Evolutionary conservation across 352 stramenopile species (phyloP), one percentile per base, ranked within the genome.

Genomic region (Phytophthora fragariae): DNA sequence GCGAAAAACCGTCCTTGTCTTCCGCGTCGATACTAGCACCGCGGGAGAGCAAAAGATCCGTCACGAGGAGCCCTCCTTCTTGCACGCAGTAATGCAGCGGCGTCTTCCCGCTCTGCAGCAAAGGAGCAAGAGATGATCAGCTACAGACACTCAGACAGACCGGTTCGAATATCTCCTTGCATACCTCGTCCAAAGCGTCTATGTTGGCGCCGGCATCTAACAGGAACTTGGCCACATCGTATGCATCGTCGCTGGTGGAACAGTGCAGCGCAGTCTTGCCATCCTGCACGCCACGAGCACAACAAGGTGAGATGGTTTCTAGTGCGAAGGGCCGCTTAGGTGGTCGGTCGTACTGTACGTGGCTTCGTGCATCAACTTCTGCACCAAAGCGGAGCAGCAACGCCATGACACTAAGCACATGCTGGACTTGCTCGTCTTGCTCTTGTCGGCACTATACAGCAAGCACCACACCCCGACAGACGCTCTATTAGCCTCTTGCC

Each of bases 181-280:
- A 5, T 64, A 81, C 74, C 35, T 71, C 33, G 29, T 82, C 68
- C 29, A 47, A 50, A 15, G 37, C 31, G 53, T 79, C 67, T 4
- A 70, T 56, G 21, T 15, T 19, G 2, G 57, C 68, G 0, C 61
- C 68, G 3, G 27, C 14, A n/a, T 72, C 71, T 1, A 79, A n/a
- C 54, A 82, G 19, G 10, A 66, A 21, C 57, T 74, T 77, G n/a
- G 71, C 63, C n/a, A 79, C 56, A 19, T 77, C 56, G 52, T 60
- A 79, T 2, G 62, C 24, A 9, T 77, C 72, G n/a, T 79, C 72
- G 5, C 50, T 56, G 1, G 75, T 77, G 1, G 67, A 50, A 6
- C 37, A 70, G n/a, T 77, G 67, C 24, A 82, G 56, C 17, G 71
- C 71, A 3, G 67, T 82, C 47, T 77, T 79, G 8, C 67, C 63